Conservation (phyloP, 1,139 yeast species). For the Candida anutae region DNA sequence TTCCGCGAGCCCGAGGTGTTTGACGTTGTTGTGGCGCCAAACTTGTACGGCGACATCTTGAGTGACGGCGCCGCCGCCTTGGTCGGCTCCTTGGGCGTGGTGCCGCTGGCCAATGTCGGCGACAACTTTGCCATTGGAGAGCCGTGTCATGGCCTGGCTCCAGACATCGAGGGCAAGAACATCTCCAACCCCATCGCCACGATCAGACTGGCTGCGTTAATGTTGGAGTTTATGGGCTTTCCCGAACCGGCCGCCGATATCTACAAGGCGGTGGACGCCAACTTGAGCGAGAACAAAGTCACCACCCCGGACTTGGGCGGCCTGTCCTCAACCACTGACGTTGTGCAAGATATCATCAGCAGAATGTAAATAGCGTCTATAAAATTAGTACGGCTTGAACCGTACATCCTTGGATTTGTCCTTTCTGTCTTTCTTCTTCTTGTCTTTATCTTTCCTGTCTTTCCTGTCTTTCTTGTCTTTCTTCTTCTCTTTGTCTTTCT, state of each 20-base stretch:
- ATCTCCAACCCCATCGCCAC: conserved; percentile 97
- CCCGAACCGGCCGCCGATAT: conserved; percentile 86
- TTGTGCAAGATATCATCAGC: conserved; percentile 68
- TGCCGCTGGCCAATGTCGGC: conserved; percentile 97
- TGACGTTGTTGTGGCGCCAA: conserved; percentile 97
- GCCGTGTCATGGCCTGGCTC: conserved; percentile 99
- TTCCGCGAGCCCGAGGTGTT: conserved; percentile 96
- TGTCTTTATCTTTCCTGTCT: conserved; percentile 11
- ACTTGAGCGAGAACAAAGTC: conserved; percentile 70
- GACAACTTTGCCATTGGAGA: conserved; percentile 95
- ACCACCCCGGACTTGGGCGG: conserved; percentile 97
- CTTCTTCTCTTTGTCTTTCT: conserved; percentile 16
- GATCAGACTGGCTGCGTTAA: conserved; percentile 91
- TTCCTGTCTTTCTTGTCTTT: conserved; percentile 13
- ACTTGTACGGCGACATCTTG: conserved; percentile 92
- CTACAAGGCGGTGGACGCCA: conserved; percentile 90
- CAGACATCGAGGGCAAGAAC: conserved; percentile 93
- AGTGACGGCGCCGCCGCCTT: conserved; percentile 99
- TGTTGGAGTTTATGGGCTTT: conserved; percentile 95
- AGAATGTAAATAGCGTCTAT: conserved; percentile 16
- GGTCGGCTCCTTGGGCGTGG: conserved; percentile 96
- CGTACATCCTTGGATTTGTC: conserved; percentile 29
- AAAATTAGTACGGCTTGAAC: conserved; percentile 45
- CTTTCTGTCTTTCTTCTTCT: conserved; percentile 13
- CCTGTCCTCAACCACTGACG: conserved; percentile 75